Evolutionary conservation across 495 filamentous ascomycete species (phyloP).

Genomic region (Aspergillus kassunensis): DNA sequence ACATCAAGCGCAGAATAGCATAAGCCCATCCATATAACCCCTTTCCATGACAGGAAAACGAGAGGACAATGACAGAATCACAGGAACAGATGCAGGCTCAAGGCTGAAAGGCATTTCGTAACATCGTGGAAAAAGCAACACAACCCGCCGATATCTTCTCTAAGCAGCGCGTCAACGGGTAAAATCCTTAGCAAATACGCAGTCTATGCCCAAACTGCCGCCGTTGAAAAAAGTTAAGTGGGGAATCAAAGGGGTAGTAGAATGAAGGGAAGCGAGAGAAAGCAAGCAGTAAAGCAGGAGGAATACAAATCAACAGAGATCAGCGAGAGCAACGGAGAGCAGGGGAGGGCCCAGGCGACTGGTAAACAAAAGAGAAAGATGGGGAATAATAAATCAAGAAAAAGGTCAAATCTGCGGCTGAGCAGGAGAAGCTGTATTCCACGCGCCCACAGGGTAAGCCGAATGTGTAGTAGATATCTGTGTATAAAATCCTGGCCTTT

Average conservation of each 20-base stretch:
- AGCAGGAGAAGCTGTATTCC: conserved; percentile 41
- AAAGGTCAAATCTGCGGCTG: conserved; percentile 40
- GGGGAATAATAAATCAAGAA: conserved; percentile 2
- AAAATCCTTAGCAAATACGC: conserved; percentile 20
- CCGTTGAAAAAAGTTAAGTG: conserved; percentile 17
- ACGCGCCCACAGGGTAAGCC: conserved; percentile 37
- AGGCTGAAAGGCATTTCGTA: conserved; percentile 16
- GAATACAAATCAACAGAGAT: no score
- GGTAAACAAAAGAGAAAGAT: conserved; percentile 9
- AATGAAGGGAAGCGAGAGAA: conserved; percentile 1
- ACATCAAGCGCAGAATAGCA: conserved; percentile 18
- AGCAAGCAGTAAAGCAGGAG: no score
- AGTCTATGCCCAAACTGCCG: conserved; percentile 27
- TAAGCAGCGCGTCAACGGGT: conserved; percentile 21
- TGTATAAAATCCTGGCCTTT: conserved; percentile 30
- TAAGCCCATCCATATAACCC: no score
- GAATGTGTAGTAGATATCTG: conserved; percentile 28
- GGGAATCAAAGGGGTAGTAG: conserved; percentile 6
- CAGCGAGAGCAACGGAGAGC: no score
- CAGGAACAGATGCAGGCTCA: conserved; percentile 5
- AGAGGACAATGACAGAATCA: no score
- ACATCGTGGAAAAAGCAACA: conserved; percentile 19
- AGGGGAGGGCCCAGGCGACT: no score
- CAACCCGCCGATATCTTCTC: conserved; percentile 23
- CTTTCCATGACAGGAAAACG: no score